Percentiles rank a stretch among this genome's conserved stretches.
Evolutionary conservation across 805 yeast genomes (phyloP).

Genomic region (Candida ipomoeae): DNA sequence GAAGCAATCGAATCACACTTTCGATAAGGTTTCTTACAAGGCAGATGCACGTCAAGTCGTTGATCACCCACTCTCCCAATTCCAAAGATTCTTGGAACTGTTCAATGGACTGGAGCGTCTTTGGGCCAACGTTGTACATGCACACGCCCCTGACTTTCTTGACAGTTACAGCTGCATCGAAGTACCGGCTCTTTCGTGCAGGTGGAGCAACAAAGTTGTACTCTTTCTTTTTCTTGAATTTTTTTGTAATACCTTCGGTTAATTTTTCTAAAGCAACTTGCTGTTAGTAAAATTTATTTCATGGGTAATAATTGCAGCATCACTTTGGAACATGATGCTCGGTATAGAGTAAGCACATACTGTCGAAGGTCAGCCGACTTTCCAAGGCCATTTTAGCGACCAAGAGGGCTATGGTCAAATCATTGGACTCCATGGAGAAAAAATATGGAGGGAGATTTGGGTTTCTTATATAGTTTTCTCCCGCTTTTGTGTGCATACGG

Average conservation of each 20-base stretch:
- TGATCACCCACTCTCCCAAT: constrained; percentile 3
- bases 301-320: no score
- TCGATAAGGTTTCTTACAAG: constrained; percentile 7
- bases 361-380: constrained; percentile 7
- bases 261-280: constrained; percentile 7
- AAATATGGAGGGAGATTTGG: not conserved
- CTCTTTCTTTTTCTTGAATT: not conserved
- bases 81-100: constrained; percentile 1
- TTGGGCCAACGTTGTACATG: not conserved
- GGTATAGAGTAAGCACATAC: constrained; percentile 2
- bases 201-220: constrained; percentile 1
- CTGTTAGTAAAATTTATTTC: not conserved
- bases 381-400: constrained; percentile 11
- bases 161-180: constrained; percentile 5
- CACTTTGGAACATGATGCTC: not conserved
- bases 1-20: constrained; percentile 4
- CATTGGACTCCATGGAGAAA: constrained; percentile 9
- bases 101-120: constrained; percentile 5
- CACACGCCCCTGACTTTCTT: constrained; percentile 9
- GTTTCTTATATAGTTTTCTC: not conserved
- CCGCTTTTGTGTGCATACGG: not conserved
- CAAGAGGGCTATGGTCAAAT: constrained; percentile 13
- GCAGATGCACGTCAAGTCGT: not conserved
- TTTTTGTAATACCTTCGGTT: not conserved
- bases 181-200: constrained; percentile 3